Evolutionary conservation across 192 early-diverging fungal genomes (phyloP).

Genomic region (Podila epicladia): DNA sequence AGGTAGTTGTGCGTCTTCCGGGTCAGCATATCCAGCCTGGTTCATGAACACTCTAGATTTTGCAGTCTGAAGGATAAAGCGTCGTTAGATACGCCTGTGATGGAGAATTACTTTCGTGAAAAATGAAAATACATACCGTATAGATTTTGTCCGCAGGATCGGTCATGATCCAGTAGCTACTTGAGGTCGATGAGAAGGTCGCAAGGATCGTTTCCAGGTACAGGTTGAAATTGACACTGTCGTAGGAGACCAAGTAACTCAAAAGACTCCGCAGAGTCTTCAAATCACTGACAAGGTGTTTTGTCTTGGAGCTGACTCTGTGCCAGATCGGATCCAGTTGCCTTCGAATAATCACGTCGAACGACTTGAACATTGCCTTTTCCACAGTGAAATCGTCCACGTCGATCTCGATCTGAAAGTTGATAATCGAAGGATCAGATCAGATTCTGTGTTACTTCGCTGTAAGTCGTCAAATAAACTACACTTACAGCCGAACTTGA

Average conservation of each 20-base stretch:
- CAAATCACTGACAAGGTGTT: conserved; percentile 81
- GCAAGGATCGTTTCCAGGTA: conserved; percentile 88
- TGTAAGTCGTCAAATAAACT: too few relatives aligned
- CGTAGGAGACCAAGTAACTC: conserved; percentile 85
- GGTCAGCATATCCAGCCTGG: conserved; percentile 17
- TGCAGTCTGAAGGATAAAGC: conserved; percentile 39
- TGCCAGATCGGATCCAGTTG: conserved; percentile 94
- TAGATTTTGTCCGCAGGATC: conserved; percentile 89
- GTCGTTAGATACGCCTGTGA: too few relatives aligned
- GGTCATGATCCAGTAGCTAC: conserved; percentile 84
- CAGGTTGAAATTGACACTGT: conserved; percentile 87
- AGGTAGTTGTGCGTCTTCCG: conserved; percentile 68
- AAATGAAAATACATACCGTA: conserved; percentile 44
- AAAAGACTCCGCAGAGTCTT: conserved; percentile 76
- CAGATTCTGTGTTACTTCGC: too few relatives aligned
- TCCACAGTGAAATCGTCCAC: conserved; percentile 86
- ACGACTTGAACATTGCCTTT: conserved; percentile 85
- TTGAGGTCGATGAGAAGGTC: conserved; percentile 55
- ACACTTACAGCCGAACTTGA: conserved; percentile 62
- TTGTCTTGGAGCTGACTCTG: conserved; percentile 73
- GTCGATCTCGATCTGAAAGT: conserved; percentile 66
- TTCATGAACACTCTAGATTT: conserved; percentile 56
- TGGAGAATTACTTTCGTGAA: too few relatives aligned
- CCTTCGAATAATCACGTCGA: conserved; percentile 79
- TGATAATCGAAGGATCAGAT: background rate